phyloP scores from a whole-genome alignment of 805 yeast species.

The Lipomyces japonicus region DNA sequence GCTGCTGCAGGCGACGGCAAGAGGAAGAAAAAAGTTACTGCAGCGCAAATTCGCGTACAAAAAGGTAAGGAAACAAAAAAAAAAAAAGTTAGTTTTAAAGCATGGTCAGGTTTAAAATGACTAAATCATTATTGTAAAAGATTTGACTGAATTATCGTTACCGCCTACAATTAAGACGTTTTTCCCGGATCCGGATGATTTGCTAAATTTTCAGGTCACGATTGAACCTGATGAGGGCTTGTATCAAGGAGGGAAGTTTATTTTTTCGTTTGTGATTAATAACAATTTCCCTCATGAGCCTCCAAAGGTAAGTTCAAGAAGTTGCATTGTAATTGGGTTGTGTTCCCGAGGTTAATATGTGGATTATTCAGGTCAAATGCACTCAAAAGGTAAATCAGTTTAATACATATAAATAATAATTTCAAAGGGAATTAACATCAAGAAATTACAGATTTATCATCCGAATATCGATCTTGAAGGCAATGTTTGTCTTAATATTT shows the following conservation, averaged over 20 bases:
- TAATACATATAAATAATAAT: not conserved
- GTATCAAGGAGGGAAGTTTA: conserved; percentile 65
- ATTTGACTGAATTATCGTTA: conserved; percentile 63
- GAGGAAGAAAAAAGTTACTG: conserved; percentile 41
- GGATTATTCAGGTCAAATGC: conserved; percentile 32
- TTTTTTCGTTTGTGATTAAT: conserved; percentile 61
- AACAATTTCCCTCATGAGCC: conserved; percentile 87
- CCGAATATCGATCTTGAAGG: conserved; percentile 92
- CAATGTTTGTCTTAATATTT: conserved; percentile 83
- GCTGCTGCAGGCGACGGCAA: conserved; percentile 34
- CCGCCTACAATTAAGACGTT: conserved; percentile 54
- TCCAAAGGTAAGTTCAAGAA: conserved; percentile 58
- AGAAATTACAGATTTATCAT: conserved; percentile 61
- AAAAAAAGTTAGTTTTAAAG: not conserved
- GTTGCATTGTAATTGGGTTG: not conserved
- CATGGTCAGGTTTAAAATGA: not conserved
- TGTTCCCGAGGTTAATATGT: not conserved
- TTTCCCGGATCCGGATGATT: conserved; percentile 52
- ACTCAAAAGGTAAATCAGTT: conserved; percentile 30
- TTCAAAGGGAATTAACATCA: not conserved
- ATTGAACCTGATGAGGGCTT: conserved; percentile 70
- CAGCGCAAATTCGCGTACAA: conserved; percentile 74
- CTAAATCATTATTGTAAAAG: conserved; percentile 24
- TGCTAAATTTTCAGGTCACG: conserved; percentile 57
- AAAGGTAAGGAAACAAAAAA: conserved; percentile 38